These are phyloP conservation scores for Copromyces sp. DNA, from an alignment of 495 filamentous ascomycete genomes.

Conservation along the genomic window DNA sequence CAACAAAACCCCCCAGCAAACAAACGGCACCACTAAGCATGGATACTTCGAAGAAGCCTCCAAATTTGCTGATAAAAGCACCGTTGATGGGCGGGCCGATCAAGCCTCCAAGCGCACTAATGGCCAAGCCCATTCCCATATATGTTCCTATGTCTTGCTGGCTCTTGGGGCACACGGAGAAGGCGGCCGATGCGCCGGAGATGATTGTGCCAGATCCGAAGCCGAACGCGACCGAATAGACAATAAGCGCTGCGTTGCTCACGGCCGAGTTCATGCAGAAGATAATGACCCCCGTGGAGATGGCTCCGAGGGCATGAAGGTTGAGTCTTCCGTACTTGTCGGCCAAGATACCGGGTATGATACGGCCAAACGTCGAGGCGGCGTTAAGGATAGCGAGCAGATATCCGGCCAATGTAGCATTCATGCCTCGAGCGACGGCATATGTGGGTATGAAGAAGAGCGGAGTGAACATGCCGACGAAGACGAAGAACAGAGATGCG, in stretches of 20 bases:
- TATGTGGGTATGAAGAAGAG: slow-evolving; percentile 49
- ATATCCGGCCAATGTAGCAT: slow-evolving; percentile 35
- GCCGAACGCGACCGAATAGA: slow-evolving; percentile 24
- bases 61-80: slow-evolving; percentile 32
- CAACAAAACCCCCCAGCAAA: slow-evolving; percentile 20
- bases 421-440: slow-evolving; percentile 37
- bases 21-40: slow-evolving; percentile 40
- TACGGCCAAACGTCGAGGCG: slow-evolving; percentile 44
- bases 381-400: slow-evolving; percentile 43
- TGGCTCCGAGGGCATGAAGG: slow-evolving; percentile 24
- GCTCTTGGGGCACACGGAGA: slow-evolving; percentile 32
- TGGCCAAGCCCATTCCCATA: slow-evolving; percentile 42
- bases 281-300: slow-evolving; percentile 30
- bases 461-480: slow-evolving; percentile 45
- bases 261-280: slow-evolving; percentile 29
- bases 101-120: slow-evolving; percentile 34
- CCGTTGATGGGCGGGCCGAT: slow-evolving; percentile 50
- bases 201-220: slow-evolving; percentile 38
- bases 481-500: slow-evolving; percentile 28
- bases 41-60: slow-evolving; percentile 28
- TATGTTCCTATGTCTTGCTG: slow-evolving; percentile 43
- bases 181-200: slow-evolving; percentile 31
- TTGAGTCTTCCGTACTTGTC: slow-evolving; percentile 47
- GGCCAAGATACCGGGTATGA: slow-evolving; percentile 45
- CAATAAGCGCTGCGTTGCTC: slow-evolving; percentile 30